Evolutionary conservation across 2,329 filamentous ascomycete species (phyloP).

Genomic region (Aspergillus ochraceus): DNA sequence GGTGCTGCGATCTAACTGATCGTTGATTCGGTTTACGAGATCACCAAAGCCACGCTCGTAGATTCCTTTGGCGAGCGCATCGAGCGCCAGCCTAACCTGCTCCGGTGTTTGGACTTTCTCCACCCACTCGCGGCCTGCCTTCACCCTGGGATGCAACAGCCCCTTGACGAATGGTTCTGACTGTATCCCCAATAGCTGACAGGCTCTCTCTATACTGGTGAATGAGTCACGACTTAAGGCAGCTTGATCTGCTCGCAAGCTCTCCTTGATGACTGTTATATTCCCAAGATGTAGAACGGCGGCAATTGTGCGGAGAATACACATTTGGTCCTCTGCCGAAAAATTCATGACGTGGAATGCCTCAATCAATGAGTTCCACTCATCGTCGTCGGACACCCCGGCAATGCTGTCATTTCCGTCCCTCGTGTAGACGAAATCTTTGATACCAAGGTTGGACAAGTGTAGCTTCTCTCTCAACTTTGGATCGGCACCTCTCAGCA

Average conservation of each 20-base stretch:
- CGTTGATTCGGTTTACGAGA: slow-evolving; percentile 87
- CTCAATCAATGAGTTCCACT: slow-evolving; percentile 88
- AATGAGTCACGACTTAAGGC: slow-evolving; percentile 74
- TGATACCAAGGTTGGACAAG: slow-evolving; percentile 70
- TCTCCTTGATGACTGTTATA: slow-evolving; percentile 85
- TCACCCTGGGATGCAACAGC: slow-evolving; percentile 87
- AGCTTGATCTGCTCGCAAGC: slow-evolving; percentile 86
- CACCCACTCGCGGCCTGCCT: slow-evolving; percentile 96
- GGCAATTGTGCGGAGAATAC: slow-evolving; percentile 83
- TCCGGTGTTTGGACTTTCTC: slow-evolving; percentile 98
- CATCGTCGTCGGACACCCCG: slow-evolving; percentile 84
- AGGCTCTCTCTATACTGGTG: slow-evolving; percentile 74
- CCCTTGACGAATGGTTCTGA: slow-evolving; percentile 84
- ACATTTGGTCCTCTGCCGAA: slow-evolving; percentile 75
- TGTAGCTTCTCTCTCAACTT: slow-evolving; percentile 74
- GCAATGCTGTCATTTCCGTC: slow-evolving; percentile 89
- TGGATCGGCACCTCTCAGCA: slow-evolving; percentile 78
- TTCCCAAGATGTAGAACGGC: slow-evolving; percentile 94
- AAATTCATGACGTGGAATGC: slow-evolving; percentile 96
- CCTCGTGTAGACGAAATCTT: slow-evolving; percentile 88
- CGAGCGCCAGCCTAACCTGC: slow-evolving; percentile 84
- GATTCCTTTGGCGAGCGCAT: slow-evolving; percentile 93
- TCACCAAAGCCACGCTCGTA: slow-evolving; percentile 96
- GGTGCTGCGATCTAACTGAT: slow-evolving; percentile 82
- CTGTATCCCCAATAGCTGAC: slow-evolving; percentile 79